These are phyloP conservation scores for Cladosporium sp. DNA, from an alignment of 2,329 filamentous ascomycete genomes.

Conservation along the genomic window DNA sequence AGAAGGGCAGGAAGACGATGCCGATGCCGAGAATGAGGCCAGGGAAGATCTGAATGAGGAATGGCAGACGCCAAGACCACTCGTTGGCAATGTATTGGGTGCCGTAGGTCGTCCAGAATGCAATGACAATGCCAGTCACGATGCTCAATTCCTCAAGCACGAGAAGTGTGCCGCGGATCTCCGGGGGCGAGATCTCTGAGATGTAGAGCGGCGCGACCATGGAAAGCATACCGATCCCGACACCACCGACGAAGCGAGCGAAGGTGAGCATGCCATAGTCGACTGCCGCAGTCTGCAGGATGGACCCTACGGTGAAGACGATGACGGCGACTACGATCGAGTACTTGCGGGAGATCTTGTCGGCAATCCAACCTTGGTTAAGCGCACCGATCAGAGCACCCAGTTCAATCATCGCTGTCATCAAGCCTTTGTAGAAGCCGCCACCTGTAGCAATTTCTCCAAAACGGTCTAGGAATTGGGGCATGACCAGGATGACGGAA, in stretches of 20 bases:
- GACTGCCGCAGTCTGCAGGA: slow-evolving; percentile 31
- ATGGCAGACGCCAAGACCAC: slow-evolving; percentile 44
- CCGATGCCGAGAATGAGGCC: slow-evolving; percentile 27
- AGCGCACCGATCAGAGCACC: slow-evolving; percentile 34
- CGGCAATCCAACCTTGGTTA: slow-evolving; percentile 32
- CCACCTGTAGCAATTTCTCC: slow-evolving; percentile 26
- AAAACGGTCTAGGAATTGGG: slow-evolving; percentile 37
- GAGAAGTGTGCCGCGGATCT: slow-evolving; percentile 37
- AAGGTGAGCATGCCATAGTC: slow-evolving; percentile 28
- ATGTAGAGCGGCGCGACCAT: slow-evolving; percentile 38
- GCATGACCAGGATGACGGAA: slow-evolving; percentile 40
- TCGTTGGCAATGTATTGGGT: slow-evolving; percentile 44
- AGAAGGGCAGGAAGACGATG: slow-evolving; percentile 31
- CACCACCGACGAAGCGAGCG: slow-evolving; percentile 28
- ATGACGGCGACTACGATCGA: slow-evolving; percentile 34
- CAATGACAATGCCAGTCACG: slow-evolving; percentile 43
- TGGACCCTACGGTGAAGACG: slow-evolving; percentile 41
- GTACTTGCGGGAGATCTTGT: slow-evolving; percentile 40
- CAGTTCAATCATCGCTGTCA: slow-evolving; percentile 40
- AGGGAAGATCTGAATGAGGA: slow-evolving; percentile 41
- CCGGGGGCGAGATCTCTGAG: slow-evolving; percentile 30
- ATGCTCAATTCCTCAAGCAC: slow-evolving; percentile 45
- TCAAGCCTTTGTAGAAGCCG: slow-evolving; percentile 35
- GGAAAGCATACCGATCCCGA: slow-evolving; percentile 28
- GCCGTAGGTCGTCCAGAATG: slow-evolving; percentile 51